Evolutionary conservation across 2,329 filamentous ascomycete genomes (phyloP), one percentile per base, ranked within the genome.

Genomic region (Trichoderma sp.): DNA sequence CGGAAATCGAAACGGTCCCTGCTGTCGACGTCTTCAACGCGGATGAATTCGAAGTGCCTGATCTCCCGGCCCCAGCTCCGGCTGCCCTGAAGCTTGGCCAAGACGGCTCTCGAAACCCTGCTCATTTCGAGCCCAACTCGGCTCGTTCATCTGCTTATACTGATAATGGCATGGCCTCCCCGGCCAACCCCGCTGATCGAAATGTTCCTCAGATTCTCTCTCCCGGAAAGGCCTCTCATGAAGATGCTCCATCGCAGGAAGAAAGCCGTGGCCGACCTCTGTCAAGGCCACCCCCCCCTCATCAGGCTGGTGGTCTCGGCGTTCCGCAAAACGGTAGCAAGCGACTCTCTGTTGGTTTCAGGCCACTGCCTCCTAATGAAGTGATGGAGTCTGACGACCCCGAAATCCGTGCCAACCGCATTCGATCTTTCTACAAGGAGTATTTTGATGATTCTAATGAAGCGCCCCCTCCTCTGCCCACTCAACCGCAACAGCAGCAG

Each of bases 341-440:
- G 70, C 84, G 89, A 67, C 78, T 90, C n/a, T 91, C 89, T 1
- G 86, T 90, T 54, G 88, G 89, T 32, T 86, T 97, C 78, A 90
- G 95, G 17, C 95, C 95, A 25, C 84, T 99, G 70, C 95, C 95
- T 5, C 92, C 93, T 39, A 90, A 94, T 75, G 92, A 97, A 71
- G 88, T 92, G 65, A 85, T 84, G 34, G 88, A 90, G 52, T 87
- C 90, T 3, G 95, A 98, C 76, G 94, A 97, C 76, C 93, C 95
- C 0, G 95, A 98, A 78, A 90, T 94, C 75, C 89, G 95, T 74
- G 95, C 95, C 71, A 98, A 97, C 83, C 90, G 95, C 68, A 99
- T 99, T 72, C 88, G 95, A 78, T 99, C 95, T 4, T 99, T 99
- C 83, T 99, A 99, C 84, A 97, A 97, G 82, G 95, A 99, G 77